Base-by-base conservation (phyloP, 371 early-diverging fungal genomes). In the Mortierella sp. region DNA sequence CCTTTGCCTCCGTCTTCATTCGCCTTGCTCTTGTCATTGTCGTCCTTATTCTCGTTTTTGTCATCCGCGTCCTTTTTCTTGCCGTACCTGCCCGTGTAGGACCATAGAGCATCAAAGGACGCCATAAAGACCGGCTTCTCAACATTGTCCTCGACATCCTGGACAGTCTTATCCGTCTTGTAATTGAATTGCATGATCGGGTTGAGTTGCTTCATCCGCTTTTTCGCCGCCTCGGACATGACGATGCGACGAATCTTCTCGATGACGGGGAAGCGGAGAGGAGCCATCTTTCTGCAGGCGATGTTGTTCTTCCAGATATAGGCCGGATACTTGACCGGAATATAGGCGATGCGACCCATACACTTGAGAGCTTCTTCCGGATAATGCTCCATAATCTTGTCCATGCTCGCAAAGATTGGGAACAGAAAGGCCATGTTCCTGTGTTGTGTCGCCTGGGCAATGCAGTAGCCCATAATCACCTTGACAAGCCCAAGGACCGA, bases 391-490 rank as follows among this genome's bases (percentile, higher is more conserved):
- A 13, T 46, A 13, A 46, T 46, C 48, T 13, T 13, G 9, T 8
- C 13, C 48, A 46, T 46, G 13, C 48, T 46, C 13, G 48, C 48
- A 13, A 46, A 46, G 48, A 46, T 40, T 40, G 43, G 43, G 43
- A 6, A 40, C 43, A 40, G 6, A 44, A 75, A 82, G 0, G 69
- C 74, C 6, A 77, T 67, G 44, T 59, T 59, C 4, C 16, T 77
- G 44, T 50, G 54, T 6, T 40, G n/a, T 16, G 9, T 64, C n/a
- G 82, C 82, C 8, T 76, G 82, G 21, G 0, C 61, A 1, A 77
- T 55, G 37, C 77, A 77, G 16, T 81, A 81, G 28, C 61, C 48
- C 72, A 77, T 74, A 51, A 81, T 48, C 21, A 77, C 37, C 55
- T 24, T 74, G 34, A 64, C 71, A 11, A 40, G 28, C 0, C n/a